Base-by-base conservation (phyloP, 441 rosid species). In the Populus hybrid region DNA sequence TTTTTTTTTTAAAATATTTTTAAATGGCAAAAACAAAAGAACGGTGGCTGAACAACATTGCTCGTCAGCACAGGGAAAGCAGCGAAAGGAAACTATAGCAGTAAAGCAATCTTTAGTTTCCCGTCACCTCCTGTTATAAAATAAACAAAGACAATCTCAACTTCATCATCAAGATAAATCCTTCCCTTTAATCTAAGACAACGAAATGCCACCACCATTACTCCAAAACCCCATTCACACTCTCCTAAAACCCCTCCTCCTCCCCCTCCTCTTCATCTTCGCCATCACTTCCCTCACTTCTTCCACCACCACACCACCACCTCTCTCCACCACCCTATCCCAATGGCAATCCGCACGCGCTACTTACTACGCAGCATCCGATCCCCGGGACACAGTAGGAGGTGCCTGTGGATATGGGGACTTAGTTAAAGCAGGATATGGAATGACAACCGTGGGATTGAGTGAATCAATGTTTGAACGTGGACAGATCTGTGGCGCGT, bases 321-420 rank as follows among this genome's bases (percentile, higher is more conserved):
- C 90, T 1, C 81, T 77, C 18, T 77, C 89, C 12, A 35, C 88
- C 38, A 80, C 84, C 74, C 83, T 81, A 53, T 76, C 91, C 18
- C 89, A 89, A 67, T 94, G 98, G 99, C 88, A 81, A 7, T 76
- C 93, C 0, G 97, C 97, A 53, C 97, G 91, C 82, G 98, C 98
- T 80, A 94, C 97, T 61, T 95, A 85, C 94, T 95, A 95, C 81
- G 97, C 95, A 1, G 95, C 97, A 9, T 74, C 94, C 28, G 94
- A 95, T 74, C 99, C 99, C 35, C 84, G 95, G 12, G 99, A 94
- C 83, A 71, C 85, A 0, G 90, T 91, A 1, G 97, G 99, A 1
- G 99, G 98, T 9, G 99, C 98, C 32, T 95, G 99, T 82, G 99
- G 99, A 11, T 95, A 90, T 78, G 99, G 99, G 10, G 97, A 94